Evolutionary conservation across 2,329 filamentous ascomycete species (phyloP).

Genomic region (Hymenoscyphus fraxineus): DNA sequence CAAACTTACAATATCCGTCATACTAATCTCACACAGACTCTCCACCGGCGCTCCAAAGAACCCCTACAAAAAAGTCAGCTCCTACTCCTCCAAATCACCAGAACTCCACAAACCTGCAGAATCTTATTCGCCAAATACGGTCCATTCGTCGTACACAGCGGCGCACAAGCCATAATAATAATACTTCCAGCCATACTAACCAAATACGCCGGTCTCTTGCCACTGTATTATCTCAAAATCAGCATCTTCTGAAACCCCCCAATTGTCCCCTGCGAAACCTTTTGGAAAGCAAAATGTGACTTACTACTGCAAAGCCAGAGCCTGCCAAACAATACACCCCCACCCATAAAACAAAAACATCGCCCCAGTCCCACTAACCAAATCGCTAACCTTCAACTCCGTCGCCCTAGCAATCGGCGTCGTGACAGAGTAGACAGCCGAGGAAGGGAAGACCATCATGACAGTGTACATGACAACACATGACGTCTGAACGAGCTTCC

Average conservation of each 20-base stretch:
- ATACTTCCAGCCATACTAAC: conserved; percentile 35
- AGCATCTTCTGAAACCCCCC: background rate
- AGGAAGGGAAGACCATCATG: conserved; percentile 44
- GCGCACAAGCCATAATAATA: conserved; percentile 37
- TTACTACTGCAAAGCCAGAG: conserved; percentile 41
- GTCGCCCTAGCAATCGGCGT: conserved; percentile 44
- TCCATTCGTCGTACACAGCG: conserved; percentile 25
- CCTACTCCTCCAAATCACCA: background rate
- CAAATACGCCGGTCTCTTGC: conserved; percentile 45
- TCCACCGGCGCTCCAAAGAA: conserved; percentile 30
- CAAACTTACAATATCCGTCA: conserved; percentile 31
- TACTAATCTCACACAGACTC: conserved; percentile 31
- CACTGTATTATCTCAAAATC: conserved; percentile 16
- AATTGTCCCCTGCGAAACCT: too few species aligned
- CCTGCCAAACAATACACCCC: conserved; percentile 50
- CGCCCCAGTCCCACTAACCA: conserved; percentile 47
- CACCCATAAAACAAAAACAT: conserved; percentile 51
- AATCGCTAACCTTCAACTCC: conserved; percentile 40
- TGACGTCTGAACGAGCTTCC: conserved; percentile 33
- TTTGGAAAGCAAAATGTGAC: background rate
- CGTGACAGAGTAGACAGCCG: conserved; percentile 47
- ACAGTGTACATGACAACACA: conserved; percentile 41
- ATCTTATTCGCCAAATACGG: conserved; percentile 26
- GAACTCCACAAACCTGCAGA: conserved; percentile 13
- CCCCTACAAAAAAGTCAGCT: conserved; percentile 12